These are phyloP conservation scores for Paraconiothyrium brasiliense DNA, from an alignment of 2,329 filamentous ascomycete genomes.

Conservation along the genomic window DNA sequence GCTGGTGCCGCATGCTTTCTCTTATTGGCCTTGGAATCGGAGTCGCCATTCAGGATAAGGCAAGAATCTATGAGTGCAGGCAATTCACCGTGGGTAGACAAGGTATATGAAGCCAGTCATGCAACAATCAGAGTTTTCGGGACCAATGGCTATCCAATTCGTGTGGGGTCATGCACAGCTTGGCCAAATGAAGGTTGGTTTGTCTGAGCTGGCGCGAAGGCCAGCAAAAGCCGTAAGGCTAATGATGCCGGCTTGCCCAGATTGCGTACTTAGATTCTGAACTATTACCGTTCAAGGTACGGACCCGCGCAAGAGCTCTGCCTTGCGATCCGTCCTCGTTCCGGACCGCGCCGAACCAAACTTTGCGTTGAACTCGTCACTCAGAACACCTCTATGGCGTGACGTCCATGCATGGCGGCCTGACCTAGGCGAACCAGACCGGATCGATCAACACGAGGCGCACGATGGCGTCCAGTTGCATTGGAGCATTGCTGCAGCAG, in stretches of 20 bases:
- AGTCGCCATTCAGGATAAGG: neutral
- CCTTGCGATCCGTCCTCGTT: slow-evolving; percentile 21
- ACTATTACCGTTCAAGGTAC: slow-evolving; percentile 32
- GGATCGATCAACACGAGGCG: neutral
- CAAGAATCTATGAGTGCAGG: neutral
- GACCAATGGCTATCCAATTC: slow-evolving; percentile 37
- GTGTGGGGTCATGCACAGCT: slow-evolving; percentile 26
- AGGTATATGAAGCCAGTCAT: slow-evolving; percentile 5
- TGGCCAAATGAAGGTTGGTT: slow-evolving; percentile 37
- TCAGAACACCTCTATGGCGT: slow-evolving; percentile 15
- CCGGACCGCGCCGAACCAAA: slow-evolving; percentile 44
- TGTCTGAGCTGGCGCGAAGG: slow-evolving; percentile 44
- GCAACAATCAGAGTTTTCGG: slow-evolving; percentile 14
- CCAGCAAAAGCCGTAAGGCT: slow-evolving; percentile 37
- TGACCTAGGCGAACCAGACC: slow-evolving; percentile 6
- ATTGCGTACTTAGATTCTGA: slow-evolving; percentile 35
- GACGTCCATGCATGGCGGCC: slow-evolving; percentile 21
- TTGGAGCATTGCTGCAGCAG: neutral
- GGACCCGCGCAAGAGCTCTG: slow-evolving; percentile 33
- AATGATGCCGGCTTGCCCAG: slow-evolving; percentile 37
- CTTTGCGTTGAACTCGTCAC: slow-evolving; percentile 19
- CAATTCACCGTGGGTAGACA: slow-evolving; percentile 25
- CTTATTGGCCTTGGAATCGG: slow-evolving; percentile 9
- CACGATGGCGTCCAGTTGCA: slow-evolving; percentile 10
- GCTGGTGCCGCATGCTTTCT: slow-evolving; percentile 27